These are phyloP conservation scores for Coemansia javaensis DNA, from an alignment of 192 early-diverging fungal species.

Conservation along the genomic window DNA sequence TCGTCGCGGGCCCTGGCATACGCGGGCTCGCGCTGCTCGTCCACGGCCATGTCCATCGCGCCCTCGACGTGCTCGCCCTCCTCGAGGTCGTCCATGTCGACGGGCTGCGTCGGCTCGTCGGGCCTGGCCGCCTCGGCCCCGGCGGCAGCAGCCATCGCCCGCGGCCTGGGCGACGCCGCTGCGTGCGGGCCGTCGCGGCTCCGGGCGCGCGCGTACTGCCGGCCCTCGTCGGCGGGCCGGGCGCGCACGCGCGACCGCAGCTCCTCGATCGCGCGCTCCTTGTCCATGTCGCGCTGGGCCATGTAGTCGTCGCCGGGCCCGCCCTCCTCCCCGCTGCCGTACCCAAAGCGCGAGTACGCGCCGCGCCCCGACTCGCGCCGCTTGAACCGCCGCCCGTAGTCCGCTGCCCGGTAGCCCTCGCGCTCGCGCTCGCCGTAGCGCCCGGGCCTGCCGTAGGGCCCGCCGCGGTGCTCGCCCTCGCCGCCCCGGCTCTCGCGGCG, in stretches of 20 bases:
- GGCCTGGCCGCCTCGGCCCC: too few species aligned
- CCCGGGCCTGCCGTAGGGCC: conserved; percentile 18
- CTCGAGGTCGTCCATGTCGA: conserved; percentile 43
- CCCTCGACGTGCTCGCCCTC: conserved; percentile 47
- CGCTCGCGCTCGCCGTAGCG: conserved; percentile 24
- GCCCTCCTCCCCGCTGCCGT: conserved; percentile 9
- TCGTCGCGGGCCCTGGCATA: not conserved
- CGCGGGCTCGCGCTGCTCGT: not conserved
- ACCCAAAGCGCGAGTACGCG: conserved; percentile 17
- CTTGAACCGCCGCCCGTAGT: conserved; percentile 26
- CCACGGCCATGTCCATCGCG: conserved; percentile 19
- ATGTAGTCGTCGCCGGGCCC: conserved; percentile 13
- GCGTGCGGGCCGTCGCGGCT: too few species aligned
- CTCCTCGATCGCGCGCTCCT: conserved; percentile 45
- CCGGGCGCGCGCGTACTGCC: conserved; percentile 3
- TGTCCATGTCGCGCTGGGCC: conserved; percentile 27
- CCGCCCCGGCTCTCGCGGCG: conserved; percentile 10
- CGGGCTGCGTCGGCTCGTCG: not conserved
- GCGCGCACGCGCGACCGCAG: conserved; percentile 37
- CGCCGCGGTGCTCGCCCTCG: conserved; percentile 16
- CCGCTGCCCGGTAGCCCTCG: conserved; percentile 5
- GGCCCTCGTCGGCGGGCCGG: conserved; percentile 4
- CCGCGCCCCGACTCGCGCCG: conserved; percentile 29
- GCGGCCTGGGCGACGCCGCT: too few species aligned
- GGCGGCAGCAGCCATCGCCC: not conserved